Evolutionary conservation across 2,329 filamentous ascomycete genomes (phyloP), one percentile per base, ranked within the genome.

Genomic region (Fusarium neocosmosporiellum): DNA sequence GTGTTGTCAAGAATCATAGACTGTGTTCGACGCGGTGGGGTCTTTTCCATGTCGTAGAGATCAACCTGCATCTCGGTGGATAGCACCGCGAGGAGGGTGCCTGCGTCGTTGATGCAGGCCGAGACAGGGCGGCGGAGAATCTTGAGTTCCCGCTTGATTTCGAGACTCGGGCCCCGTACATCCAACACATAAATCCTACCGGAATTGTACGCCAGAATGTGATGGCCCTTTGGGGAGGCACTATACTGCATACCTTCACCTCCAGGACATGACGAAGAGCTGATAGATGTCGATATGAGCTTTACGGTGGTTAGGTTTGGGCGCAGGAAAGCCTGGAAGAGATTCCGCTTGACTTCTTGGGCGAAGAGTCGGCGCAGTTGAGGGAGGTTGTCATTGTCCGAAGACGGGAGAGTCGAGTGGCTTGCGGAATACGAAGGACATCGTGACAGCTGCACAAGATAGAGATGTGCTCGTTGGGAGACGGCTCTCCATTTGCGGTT

Each of bases 201-300:
- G 39, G 94, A 97, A 81, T 94, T 97, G 80, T 95, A 93, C 59
- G 93, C 94, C 43, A 97, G 87, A 33, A 97, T 83, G 75, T 92
- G 89, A 73, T 92, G 90, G 3, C 94, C 94, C 62, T 88, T 90
- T 7, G 93, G 90, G 3, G 94, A 97, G 67, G 94, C 90, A 70
- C 89, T 91, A 81, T 97, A 97, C 63, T 94, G 93, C 84, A 97
- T 94, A 53, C 94, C 94, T 81, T 97, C 94, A 34, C 94, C 93
- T 36, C 93, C 92, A 1, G 94, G 94, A 70, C 92, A 92, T 24
- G 94, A 94, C 2, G 93, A 94, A 1, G 94, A 95, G 79, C 93
- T 96, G 74, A 94, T 94, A 7, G 93, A 95, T 58, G 92, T 94
- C 39, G 94, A 96, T 14, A 97, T 91, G 59, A 98, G 86, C 78